These are phyloP conservation scores for Lactarius tabidus DNA, from an alignment of 768 basidiomycete species.

Conservation along the genomic window DNA sequence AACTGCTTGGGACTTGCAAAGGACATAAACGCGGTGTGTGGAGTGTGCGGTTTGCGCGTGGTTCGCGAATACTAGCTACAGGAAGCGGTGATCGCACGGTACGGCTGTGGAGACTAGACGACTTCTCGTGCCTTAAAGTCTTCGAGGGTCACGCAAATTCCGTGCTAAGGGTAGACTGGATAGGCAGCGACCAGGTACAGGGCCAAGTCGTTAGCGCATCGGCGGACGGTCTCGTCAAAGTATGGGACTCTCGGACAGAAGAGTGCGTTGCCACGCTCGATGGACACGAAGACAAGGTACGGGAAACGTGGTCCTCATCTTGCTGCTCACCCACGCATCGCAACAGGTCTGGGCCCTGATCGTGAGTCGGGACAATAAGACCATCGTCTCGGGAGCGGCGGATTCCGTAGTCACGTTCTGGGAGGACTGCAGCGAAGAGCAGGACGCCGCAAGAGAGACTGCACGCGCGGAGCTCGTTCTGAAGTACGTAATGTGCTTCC, in stretches of 20 bases:
- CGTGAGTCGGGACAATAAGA: slow-evolving; percentile 73
- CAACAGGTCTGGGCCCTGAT: slow-evolving; percentile 95
- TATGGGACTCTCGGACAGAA: slow-evolving; percentile 91
- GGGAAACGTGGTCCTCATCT: slow-evolving; percentile 26
- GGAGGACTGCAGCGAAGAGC: slow-evolving; percentile 89
- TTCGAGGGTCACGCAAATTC: slow-evolving; percentile 99
- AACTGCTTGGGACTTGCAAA: slow-evolving; percentile 80
- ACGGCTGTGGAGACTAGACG: slow-evolving; percentile 90
- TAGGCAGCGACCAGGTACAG: slow-evolving; percentile 53
- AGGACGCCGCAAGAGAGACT: slow-evolving; percentile 68
- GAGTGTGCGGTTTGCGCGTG: slow-evolving; percentile 83
- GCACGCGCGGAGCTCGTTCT: slow-evolving; percentile 71
- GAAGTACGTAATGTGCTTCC: slow-evolving; percentile 52
- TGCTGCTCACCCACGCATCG: slow-evolving; percentile 4
- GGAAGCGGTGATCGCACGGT: slow-evolving; percentile 95
- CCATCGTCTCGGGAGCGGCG: slow-evolving; percentile 89
- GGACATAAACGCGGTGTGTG: slow-evolving; percentile 98
- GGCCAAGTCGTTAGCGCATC: slow-evolving; percentile 81
- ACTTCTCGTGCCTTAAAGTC: slow-evolving; percentile 91
- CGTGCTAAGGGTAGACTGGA: slow-evolving; percentile 87
- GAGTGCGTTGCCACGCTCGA: slow-evolving; percentile 86
- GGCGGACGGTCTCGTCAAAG: slow-evolving; percentile 91
- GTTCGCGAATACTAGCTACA: slow-evolving; percentile 82
- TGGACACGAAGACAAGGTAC: slow-evolving; percentile 95
- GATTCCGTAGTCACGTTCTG: slow-evolving; percentile 96